Base-by-base conservation (phyloP, 176 grass and related monocot species). In the Cocos nucifera region DNA sequence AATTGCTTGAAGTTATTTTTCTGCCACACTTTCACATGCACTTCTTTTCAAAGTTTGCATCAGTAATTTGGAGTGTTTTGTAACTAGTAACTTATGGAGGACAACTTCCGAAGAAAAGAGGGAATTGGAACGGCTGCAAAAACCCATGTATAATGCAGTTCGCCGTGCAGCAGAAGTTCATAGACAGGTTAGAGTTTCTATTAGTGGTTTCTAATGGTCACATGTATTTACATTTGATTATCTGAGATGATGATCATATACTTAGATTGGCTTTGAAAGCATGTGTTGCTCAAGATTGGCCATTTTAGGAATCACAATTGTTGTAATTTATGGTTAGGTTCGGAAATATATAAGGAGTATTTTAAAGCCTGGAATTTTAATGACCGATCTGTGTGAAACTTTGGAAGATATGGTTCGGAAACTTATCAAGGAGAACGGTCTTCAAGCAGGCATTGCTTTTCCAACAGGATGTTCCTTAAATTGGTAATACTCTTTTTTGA, bases 111-210 rank as follows among this genome's bases (percentile, higher is more conserved):
- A 88, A 76, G 93, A 98, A 79, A 98, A 98, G 76, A 92, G 84
- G 64, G 93, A 92, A 64, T 64, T 86, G 15, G 93, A 98, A 57
- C 78, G 87, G 28, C 67, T 92, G 17, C 73, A 98, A 24, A 98
- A 88, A 73, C 84, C 84, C 2, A 92, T 92, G 61, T 98, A 92
- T 66, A 92, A 81, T 70, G 49, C 87, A 79, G 63, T 98, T 62
- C 87, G 84, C 30, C 84, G 76, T 78, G 93, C 93, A 64, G 87
- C 93, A 64, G 87, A 98, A 92, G 93, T 98, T 82, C 93, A 98
- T 76, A 82, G 93, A 86, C 84, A 98, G 87, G 93, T 98, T 60
- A 66, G 12, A 12, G 9, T 9, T 44, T 2, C 14, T 65, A 55
- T 67, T 60, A 50, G 53, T 39, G 52, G 16, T 6, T 24, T 51